Base-by-base conservation (phyloP, 1,139 yeast genomes). In the Candida freyschussii region DNA sequence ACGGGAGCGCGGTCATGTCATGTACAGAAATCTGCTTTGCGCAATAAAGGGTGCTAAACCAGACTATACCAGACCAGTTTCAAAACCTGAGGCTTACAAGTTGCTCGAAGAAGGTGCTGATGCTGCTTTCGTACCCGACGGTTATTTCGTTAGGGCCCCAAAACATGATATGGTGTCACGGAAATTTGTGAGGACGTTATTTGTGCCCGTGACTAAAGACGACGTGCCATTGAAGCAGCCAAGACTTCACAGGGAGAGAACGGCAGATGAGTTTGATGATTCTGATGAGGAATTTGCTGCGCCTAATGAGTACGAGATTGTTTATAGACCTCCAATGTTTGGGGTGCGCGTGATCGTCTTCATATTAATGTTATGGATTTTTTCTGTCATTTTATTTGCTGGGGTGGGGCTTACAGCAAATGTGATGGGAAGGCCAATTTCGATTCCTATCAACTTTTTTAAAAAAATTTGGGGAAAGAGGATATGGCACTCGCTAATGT, bases 241-340 rank as follows among this genome's bases (percentile, higher is more conserved):
- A 12, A 26, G 57, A 57, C 3, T 52, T 26, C 17, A 30, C 18
- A 14, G 32, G 27, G 29, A 25, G 10, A 14, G 20, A 13, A 28
- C 32, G 46, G 41, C 27, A 7, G 73, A 66, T 18, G 63, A 71
- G 27, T 72, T 72, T 34, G 78, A 74, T 34, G 78, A 74, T 26
- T 75, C 75, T 32, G 76, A 69, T 24, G 67, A 62, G 26, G 75
- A 70, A 36, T 49, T 52, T 14, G 55, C 65, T 29, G 63, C 64
- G 33, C 75, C 77, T 27, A 75, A 76, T 39, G 67, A 74, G 2
- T 85, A 89, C 53, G 66, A 75, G 1, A 72, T 89, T 20, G 96
- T 89, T 2, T 91, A 89, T 58, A 67, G 87, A 33, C 98, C 98
- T 4, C 95, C 95, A 2, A 49, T 69, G 37, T 85, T 91, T 56